Base-by-base conservation (phyloP, 495 filamentous ascomycete species). In the Lasiosphaeris hirsuta region DNA sequence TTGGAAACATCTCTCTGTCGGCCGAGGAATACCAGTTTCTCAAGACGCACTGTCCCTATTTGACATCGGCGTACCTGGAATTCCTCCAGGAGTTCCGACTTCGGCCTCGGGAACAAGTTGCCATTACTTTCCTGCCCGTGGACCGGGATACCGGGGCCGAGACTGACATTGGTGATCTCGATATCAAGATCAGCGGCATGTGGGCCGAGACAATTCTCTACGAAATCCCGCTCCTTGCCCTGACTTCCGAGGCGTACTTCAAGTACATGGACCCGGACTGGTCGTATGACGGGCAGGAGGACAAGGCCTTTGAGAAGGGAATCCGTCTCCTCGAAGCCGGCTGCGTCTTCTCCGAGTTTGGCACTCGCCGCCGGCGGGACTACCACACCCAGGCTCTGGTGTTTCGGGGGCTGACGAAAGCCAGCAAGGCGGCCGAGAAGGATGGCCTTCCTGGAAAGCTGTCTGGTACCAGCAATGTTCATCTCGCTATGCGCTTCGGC, bases 151-250 rank as follows among this genome's bases (percentile, higher is more conserved):
- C 81, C 0, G 85, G 82, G 23, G 81, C 81, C 50, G 86, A 89
- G 51, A 74, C 79, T 1, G 88, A 92, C 49, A 57, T 85, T 39
- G 95, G 95, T 19, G 85, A 88, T 52, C 62, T 97, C 41, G 75
- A 85, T 60, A 84, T 97, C 54, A 68, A 82, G 18, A 82, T 92
- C 56, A 82, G 83, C 63, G 94, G 94, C 15, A 79, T 84, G 50
- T 98, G 94, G 94, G 80, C 91, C 7, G 93, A 97, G 48, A 96
- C 94, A 0, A 98, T 98, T 46, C 83, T 98, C 47, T 98, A 98
- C 71, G 94, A 98, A 75, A 96, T 97, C 56, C 95, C 94, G 0
- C 78, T 98, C 19, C 82, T 98, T 15, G 90, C 95, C 2, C 73
- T 98, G 54, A 89, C 92, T 1, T 96, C 90, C 60, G 92, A 98